Percentiles rank a stretch among this genome's conserved stretches.
Conservation (phyloP, 139 green algal species). For the Chlamydomonas schloesseri region DNA sequence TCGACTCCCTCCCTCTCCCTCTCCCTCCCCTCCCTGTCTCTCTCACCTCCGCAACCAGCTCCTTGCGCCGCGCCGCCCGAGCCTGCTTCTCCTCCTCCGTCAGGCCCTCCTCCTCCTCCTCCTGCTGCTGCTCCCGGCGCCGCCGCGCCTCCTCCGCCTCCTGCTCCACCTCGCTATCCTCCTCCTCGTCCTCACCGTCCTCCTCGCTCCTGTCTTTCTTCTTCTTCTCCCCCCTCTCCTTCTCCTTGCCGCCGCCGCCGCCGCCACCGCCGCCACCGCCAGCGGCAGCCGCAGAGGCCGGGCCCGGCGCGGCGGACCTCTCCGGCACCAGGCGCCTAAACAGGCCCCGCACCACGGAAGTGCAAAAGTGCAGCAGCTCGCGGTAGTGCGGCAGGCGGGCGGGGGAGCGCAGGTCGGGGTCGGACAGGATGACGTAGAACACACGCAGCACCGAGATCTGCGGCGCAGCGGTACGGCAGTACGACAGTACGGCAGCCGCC, state of each 20-base stretch:
- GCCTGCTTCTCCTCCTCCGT: not conserved
- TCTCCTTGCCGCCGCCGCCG: not conserved
- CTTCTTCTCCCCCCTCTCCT: conserved; percentile 29
- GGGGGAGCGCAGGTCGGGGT: conserved; percentile 58
- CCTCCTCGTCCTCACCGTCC: not conserved
- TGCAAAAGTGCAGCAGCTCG: conserved; percentile 67
- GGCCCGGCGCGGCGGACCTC: not conserved
- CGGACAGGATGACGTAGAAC: conserved; percentile 77
- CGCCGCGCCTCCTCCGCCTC: not conserved
- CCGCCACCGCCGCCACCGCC: no score
- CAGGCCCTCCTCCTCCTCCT: not conserved
- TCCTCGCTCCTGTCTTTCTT: not conserved
- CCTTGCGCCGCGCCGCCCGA: not conserved
- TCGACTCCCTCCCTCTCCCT: no score
- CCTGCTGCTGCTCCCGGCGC: no score
- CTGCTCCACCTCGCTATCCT: not conserved
- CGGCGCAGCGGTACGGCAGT: no score
- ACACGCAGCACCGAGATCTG: conserved; percentile 84
- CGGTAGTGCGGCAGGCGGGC: conserved; percentile 30
- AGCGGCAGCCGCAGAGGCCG: no score
- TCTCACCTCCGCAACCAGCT: not conserved
- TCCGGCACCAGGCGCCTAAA: conserved; percentile 63
- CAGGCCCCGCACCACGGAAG: conserved; percentile 64
- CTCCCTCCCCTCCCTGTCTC: no score
- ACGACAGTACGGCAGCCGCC: no score